Base-by-base conservation (phyloP, 306 rosid species). In the Quercus gilva region DNA sequence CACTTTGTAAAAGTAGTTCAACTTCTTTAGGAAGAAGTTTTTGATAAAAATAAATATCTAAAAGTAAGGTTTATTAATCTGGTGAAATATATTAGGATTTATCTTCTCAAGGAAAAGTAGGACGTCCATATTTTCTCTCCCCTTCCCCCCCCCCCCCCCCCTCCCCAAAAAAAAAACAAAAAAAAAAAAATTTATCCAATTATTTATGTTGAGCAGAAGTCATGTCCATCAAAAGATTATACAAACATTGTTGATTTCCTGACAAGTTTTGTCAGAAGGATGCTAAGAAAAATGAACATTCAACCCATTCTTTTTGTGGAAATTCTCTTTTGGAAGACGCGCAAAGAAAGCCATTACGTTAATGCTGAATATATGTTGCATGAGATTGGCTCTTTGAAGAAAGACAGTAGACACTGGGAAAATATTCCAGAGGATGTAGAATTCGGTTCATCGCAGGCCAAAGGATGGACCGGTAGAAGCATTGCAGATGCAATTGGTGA, bases 401-500 rank as follows among this genome's bases (percentile, higher is more conserved):
- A 89, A 64, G 89, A 84, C 78, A 85, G 79, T 79, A 80, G 59
- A 71, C 86, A 77, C 29, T 85, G 91, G 97, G 88, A 80, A 80
- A 80, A 56, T 70, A 64, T 79, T 76, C 78, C 76, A 11, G 86
- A 74, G 69, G 83, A 82, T 81, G 87, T 79, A 69, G 92, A 85
- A 59, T 58, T 63, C 69, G 87, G 89, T 79, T 88, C 86, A 58
- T 88, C 93, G 55, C 84, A 64, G 31, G 90, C 58, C 45, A 87
- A 88, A 58, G 76, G 28, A 41, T 88, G 92, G 91, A 86, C 83
- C 26, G 76, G 73, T 57, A 88, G 93, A 81, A 91, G 87, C 88
- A 82, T 92, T 75, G 97, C 97, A 76, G 99, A 95, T 79, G 97
- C 99, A 85, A 98, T 95, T 74, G 97, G 99, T 85, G 98, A 95